These are phyloP conservation scores for Trypanosoma theileri DNA, from an alignment of 208 protist species.

Conservation along the genomic window DNA sequence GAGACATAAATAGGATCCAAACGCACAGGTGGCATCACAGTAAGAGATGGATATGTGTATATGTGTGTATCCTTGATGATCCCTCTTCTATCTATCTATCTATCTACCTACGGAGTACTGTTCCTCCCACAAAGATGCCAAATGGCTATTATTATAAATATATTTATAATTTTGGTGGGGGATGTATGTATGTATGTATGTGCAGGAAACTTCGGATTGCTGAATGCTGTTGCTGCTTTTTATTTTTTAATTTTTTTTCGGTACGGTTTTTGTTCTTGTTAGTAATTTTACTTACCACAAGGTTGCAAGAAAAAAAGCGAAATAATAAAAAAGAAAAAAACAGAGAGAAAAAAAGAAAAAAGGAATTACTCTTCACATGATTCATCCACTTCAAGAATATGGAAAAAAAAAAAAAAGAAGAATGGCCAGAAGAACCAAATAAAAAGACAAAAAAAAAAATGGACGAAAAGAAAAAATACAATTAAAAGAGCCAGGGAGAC, in stretches of 20 bases:
- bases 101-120: neutral
- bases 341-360: neutral
- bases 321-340: neutral
- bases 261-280: too few species aligned
- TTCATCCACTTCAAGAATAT: neutral
- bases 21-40: constrained; percentile 26
- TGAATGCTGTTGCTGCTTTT: too few species aligned
- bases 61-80: neutral
- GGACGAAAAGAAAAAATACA: neutral
- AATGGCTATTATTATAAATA: neutral
- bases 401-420: constrained; percentile 1
- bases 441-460: neutral
- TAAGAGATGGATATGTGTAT: too few species aligned
- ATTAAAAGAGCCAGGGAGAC: neutral
- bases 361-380: too few species aligned
- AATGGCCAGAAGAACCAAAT: neutral
- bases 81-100: constrained; percentile 6
- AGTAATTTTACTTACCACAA: too few species aligned
- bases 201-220: too few species aligned
- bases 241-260: too few species aligned
- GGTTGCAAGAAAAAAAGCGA: neutral
- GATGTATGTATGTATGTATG: too few species aligned
- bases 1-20: constrained; percentile 72
- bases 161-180: too few species aligned
- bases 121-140: too few species aligned